Base-by-base conservation (phyloP, 129 eudicot species). In the Flaveria sonorensis region DNA sequence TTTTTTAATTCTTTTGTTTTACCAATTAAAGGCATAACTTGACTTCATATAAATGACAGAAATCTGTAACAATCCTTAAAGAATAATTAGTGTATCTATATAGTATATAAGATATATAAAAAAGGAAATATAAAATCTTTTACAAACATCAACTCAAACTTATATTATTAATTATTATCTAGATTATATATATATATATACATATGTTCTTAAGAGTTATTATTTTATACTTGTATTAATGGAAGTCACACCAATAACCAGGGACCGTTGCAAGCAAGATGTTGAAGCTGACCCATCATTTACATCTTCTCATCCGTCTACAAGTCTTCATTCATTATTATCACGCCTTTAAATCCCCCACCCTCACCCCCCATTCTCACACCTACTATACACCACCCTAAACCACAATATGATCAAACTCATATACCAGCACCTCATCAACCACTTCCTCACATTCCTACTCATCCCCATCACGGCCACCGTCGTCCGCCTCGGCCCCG, bases 281-380 rank as follows among this genome's bases (percentile, higher is more conserved):
- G 83, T 80, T 73, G 79, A 52, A 65, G 60, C 74, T 21, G 79
- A 74, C 83, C 84, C 51, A 55, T 32, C 86, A 72, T 46, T 72
- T 78, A 74, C 73, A 67, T 72, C 81, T 81, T 77, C 81, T 78
- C 90, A 86, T 80, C 87, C 80, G 86, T 84, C 81, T 77, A 36
- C 40, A 36, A 36, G 7, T 36, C 40, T 36, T 78, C 86, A 87
- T 87, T 87, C 82, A 83, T 78, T 83, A 10, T 53, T 6, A 36
- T 36, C 77, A 10, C 18, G 36, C 82, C 82, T 78, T 78, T 78
- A 78, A 78, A 78, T 78, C 77, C 70, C 82, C 70, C 56, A 64
- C 23, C 76, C 32, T 26, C 70, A 28, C 16, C 73, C 79, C 76
- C 83, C 79, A 70, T 76, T 72, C 12, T 39, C 70, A 55, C 14